Conservation (phyloP, 345 rosid species). For the Linum trigynum region DNA sequence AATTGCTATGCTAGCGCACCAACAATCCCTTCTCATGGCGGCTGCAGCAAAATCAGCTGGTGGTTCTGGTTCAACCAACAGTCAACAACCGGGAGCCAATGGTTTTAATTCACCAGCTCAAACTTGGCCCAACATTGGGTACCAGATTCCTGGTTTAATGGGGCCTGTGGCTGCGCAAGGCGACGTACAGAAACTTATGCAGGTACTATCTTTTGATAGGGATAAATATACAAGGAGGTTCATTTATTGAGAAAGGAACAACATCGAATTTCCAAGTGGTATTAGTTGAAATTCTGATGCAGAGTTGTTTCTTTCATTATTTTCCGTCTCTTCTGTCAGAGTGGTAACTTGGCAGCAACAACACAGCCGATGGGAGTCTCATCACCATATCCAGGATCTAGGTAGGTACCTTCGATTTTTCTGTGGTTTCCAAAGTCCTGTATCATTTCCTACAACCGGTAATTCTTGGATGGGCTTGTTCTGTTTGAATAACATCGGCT, state of each 20-base stretch:
- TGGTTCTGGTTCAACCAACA: conserved; percentile 16
- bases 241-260: neutral
- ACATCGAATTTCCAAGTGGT: conserved; percentile 9
- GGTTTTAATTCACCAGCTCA: conserved; percentile 40
- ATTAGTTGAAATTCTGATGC: neutral
- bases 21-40: conserved; percentile 1
- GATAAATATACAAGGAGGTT: neutral
- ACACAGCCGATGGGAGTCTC: conserved; percentile 33
- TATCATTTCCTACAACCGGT: too few species aligned
- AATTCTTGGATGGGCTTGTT: too few species aligned
- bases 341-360: conserved; percentile 34
- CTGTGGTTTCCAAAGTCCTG: neutral
- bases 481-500: too few species aligned
- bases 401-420: conserved; percentile 26
- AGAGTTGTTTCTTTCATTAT: neutral
- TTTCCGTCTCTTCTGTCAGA: conserved; percentile 15
- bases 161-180: conserved; percentile 46
- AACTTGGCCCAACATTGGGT: conserved; percentile 51
- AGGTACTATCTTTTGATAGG: conserved; percentile 31
- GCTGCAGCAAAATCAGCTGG: conserved; percentile 24
- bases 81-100: conserved; percentile 48
- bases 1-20: conserved; percentile 86
- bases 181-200: conserved; percentile 68
- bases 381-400: conserved; percentile 43
- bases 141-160: conserved; percentile 64